Percentiles rank a stretch among this genome's conserved stretches.
Evolutionary conservation across 2,329 filamentous ascomycete genomes (phyloP).

Genomic region (Myriosclerotinia curreyana): DNA sequence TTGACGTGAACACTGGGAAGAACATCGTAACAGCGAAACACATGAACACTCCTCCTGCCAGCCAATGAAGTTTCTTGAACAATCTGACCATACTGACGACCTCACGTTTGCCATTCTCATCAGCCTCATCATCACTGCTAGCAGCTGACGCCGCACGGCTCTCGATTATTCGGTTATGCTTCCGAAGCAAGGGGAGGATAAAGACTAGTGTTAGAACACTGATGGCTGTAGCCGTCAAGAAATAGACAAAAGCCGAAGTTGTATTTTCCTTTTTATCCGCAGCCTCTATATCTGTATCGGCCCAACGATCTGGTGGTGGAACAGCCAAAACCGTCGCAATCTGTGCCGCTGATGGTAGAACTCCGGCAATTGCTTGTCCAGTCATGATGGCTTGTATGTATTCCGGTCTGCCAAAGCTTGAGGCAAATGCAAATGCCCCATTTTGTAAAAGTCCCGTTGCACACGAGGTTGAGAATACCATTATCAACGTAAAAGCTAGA

Average conservation of each 20-base stretch:
- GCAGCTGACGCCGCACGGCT: slow-evolving; percentile 51
- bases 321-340: slow-evolving; percentile 76
- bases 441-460: slow-evolving; percentile 89
- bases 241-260: slow-evolving; percentile 83
- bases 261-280: slow-evolving; percentile 45
- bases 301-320: slow-evolving; percentile 44
- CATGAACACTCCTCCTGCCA: slow-evolving; percentile 71
- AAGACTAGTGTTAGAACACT: slow-evolving; percentile 67
- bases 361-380: slow-evolving; percentile 87
- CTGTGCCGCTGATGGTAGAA: slow-evolving; percentile 83
- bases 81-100: slow-evolving; percentile 61
- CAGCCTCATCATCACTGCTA: slow-evolving; percentile 51
- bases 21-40: slow-evolving; percentile 88
- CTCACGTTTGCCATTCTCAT: slow-evolving; percentile 47
- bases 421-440: slow-evolving; percentile 87
- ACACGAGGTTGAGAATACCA: slow-evolving; percentile 75
- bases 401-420: slow-evolving; percentile 77
- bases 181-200: slow-evolving; percentile 69
- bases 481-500: slow-evolving; percentile 75
- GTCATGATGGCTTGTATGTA: slow-evolving; percentile 97
- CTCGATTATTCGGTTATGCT: slow-evolving; percentile 54
- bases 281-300: slow-evolving; percentile 27
- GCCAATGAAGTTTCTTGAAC: slow-evolving; percentile 74
- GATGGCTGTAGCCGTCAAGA: slow-evolving; percentile 79
- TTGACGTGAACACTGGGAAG: slow-evolving; percentile 85